Evolutionary conservation across 306 rosid genomes (phyloP).

Genomic region (Dryas octopetala): DNA sequence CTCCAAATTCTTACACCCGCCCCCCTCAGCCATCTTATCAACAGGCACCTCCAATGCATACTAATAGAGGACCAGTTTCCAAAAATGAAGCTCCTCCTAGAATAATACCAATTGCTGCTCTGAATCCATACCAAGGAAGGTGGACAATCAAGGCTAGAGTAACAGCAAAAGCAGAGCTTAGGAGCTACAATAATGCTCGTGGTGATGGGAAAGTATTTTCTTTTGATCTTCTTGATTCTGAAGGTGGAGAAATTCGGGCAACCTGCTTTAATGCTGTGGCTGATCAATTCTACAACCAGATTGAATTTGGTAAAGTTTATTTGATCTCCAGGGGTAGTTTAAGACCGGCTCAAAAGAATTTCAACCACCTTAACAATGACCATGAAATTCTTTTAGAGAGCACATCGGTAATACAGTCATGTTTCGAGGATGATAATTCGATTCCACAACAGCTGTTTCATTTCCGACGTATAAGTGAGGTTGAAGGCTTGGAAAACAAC

Average conservation of each 20-base stretch:
- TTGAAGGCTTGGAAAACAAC: conserved; percentile 65
- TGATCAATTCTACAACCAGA: conserved; percentile 62
- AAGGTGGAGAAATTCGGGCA: conserved; percentile 78
- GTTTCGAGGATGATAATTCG: conserved; percentile 63
- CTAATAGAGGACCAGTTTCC: conserved; percentile 66
- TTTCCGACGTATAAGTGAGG: conserved; percentile 60
- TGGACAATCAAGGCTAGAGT: conserved; percentile 97
- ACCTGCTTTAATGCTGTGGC: conserved; percentile 90
- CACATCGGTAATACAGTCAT: conserved; percentile 55
- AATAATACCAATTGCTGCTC: conserved; percentile 72
- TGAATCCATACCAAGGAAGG: conserved; percentile 65
- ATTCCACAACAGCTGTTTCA: conserved; percentile 69
- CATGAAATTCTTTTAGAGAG: conserved; percentile 65
- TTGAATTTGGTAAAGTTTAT: conserved; percentile 81
- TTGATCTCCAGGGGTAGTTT: conserved; percentile 66
- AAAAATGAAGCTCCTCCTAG: conserved; percentile 77
- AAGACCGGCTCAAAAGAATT: conserved; percentile 69
- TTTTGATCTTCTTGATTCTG: conserved; percentile 85
- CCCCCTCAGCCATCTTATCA: conserved; percentile 57
- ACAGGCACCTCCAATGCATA: conserved; percentile 64
- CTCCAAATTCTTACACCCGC: conserved; percentile 42
- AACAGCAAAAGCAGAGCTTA: conserved; percentile 77
- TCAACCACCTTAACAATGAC: conserved; percentile 72
- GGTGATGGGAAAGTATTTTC: conserved; percentile 93
- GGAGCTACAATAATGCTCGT: conserved; percentile 61